A percentile compares a stretch with the other conserved stretches of the same genome.
Conservation (phyloP, 305 asterid species). For the Fraxinus paxiana region DNA sequence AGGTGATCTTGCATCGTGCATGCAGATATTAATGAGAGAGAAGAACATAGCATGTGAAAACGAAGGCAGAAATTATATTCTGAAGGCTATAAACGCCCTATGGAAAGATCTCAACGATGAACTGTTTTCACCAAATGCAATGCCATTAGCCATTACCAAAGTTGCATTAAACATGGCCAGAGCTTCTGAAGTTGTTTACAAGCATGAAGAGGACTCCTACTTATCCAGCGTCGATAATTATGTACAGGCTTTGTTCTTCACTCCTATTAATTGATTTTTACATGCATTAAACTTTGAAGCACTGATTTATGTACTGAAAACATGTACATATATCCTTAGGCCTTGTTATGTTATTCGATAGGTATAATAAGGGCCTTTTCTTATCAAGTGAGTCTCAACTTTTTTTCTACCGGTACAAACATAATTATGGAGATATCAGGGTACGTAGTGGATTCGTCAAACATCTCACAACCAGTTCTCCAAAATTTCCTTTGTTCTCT, state of each 20-base stretch:
- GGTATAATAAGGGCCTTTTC: neutral
- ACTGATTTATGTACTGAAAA: neutral
- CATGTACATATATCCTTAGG: neutral
- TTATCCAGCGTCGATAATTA: conserved; percentile 64
- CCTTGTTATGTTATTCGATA: neutral
- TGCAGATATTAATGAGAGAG: conserved; percentile 48
- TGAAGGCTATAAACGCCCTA: conserved; percentile 30
- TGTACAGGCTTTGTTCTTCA: conserved; percentile 59
- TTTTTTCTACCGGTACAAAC: neutral
- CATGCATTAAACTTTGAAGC: neutral
- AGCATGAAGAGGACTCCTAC: conserved; percentile 53
- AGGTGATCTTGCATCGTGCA: conserved; percentile 63
- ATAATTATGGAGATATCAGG: neutral
- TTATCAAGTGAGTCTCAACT: neutral
- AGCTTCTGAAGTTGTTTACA: conserved; percentile 64
- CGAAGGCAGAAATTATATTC: conserved; percentile 42
- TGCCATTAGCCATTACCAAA: conserved; percentile 46
- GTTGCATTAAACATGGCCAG: conserved; percentile 65
- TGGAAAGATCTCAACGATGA: conserved; percentile 61
- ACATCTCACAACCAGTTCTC: too few relatives aligned
- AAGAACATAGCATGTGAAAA: conserved; percentile 37
- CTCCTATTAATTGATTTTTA: conserved; percentile 33
- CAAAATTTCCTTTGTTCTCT: too few relatives aligned
- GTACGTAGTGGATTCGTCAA: neutral
- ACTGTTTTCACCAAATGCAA: conserved; percentile 21